Conservation (phyloP, 1,284 basidiomycete genomes). For the Golubevia pallescens region DNA sequence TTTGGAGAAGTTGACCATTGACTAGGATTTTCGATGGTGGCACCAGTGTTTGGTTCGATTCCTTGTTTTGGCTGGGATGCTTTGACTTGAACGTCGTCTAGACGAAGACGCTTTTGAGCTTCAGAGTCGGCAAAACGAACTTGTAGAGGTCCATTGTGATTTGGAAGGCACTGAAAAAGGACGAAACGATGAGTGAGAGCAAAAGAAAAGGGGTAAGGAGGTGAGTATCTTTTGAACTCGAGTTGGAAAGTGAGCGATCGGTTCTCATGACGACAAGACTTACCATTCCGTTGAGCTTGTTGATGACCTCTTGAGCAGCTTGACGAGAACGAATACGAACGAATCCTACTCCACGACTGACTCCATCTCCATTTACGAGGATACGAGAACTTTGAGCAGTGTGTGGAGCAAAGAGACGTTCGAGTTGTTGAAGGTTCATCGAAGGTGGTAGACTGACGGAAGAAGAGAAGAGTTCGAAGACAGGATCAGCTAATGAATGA, state of each 20-base stretch:
- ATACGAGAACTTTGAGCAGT: slow-evolving; percentile 42
- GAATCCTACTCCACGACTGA: slow-evolving; percentile 43
- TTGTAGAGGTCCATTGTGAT: slow-evolving; percentile 32
- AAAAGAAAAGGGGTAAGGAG: background rate
- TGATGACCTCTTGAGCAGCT: slow-evolving; percentile 41
- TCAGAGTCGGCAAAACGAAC: slow-evolving; percentile 54
- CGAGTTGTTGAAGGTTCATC: slow-evolving; percentile 26
- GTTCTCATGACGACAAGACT: background rate
- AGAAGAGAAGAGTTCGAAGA: background rate
- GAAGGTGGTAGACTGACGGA: background rate
- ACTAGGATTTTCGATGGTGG: background rate
- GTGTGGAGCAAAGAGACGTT: slow-evolving; percentile 48
- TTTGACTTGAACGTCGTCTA: background rate
- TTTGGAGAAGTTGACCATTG: background rate
- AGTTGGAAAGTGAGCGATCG: too few relatives aligned
- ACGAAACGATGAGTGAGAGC: background rate
- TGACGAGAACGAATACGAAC: slow-evolving; percentile 35
- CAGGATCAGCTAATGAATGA: too few relatives aligned
- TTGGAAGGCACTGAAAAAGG: slow-evolving; percentile 17
- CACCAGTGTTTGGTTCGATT: background rate
- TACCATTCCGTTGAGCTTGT: slow-evolving; percentile 33
- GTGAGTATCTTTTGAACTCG: too few relatives aligned
- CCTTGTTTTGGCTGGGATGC: background rate
- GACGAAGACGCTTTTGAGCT: slow-evolving; percentile 33
- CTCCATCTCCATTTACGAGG: slow-evolving; percentile 36